Evolutionary conservation across 768 basidiomycete species (phyloP), one percentile per base, ranked within the genome.

Genomic region (Tubosaeta brunneosetosa): DNA sequence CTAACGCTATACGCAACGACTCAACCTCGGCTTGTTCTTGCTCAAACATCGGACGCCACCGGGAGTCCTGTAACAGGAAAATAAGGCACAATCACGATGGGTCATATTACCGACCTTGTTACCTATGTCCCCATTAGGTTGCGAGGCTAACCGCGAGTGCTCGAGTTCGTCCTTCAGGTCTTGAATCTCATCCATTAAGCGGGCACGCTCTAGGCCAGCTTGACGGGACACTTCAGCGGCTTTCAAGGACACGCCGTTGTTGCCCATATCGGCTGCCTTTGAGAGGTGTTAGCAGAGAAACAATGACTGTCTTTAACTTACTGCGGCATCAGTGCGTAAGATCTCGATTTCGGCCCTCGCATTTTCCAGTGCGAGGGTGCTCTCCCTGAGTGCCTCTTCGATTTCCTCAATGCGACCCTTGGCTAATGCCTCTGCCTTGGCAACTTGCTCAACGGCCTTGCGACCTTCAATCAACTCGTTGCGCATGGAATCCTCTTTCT

Each of bases 341-440:
- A 69, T 66, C 72, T 99, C 95, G 12, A 97, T 87, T 68, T 99
- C 95, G 13, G 89, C 90, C 50, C 89, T 75, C 6, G 94, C 89
- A 60, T 86, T 87, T 68, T 98, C 94, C 10, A 98, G 77, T 0
- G 94, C 91, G 42, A 83, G 77, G 3, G 85, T 86, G 59, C 88
- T 91, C 73, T 97, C 94, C 56, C 86, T 75, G 37, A 98, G 73
- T 3, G 95, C 95, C 60, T 88, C 89, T 66, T 95, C 93, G 19
- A 93, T 79, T 66, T 99, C 95, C 52, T 85, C 86, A 0, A 91
- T 76, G 27, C 92, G 79, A 29, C 70, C 67, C 53, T 85, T 80
- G 1, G 86, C 82, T 40, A 68, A 66, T 13, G 72, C 75, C 63
- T 93, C 91, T 1, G 83, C 76, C 61, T 83, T 82, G 44, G 73